Percentiles rank a stretch among this genome's conserved stretches.
Conservation (phyloP, 2,329 filamentous ascomycete species). For the Knoxdaviesia capensis region DNA sequence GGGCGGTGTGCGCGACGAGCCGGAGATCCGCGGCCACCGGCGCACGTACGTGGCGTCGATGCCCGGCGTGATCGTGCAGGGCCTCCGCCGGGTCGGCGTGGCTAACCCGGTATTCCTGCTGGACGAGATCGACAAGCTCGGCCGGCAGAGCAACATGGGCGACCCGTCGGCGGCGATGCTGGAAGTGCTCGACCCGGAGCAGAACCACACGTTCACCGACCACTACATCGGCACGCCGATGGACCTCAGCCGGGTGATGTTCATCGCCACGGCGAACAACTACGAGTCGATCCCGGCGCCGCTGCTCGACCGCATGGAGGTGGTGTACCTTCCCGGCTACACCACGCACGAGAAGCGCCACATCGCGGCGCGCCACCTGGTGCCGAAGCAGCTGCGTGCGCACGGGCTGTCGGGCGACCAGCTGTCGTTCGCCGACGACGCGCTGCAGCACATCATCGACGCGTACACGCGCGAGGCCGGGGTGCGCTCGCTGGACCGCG, state of each 20-base stretch:
- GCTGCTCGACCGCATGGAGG: conserved; percentile 91
- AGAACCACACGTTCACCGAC: conserved; percentile 86
- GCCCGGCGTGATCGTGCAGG: conserved; percentile 87
- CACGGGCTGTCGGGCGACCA: conserved; percentile 68
- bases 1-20: conserved; percentile 86
- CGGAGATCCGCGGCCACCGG: conserved; percentile 86
- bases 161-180: conserved; percentile 96
- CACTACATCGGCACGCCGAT: conserved; percentile 94
- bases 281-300: conserved; percentile 91
- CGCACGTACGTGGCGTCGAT: conserved; percentile 97
- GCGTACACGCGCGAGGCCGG: conserved; percentile 92
- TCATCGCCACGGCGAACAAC: conserved; percentile 91
- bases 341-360: conserved; percentile 93
- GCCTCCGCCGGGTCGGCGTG: conserved; percentile 85
- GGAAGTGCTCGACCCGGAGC: conserved; percentile 90
- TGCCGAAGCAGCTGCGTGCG: conserved; percentile 83
- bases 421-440: conserved; percentile 58
- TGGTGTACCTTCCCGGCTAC: conserved; percentile 80
- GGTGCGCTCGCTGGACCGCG: conserved; percentile 87
- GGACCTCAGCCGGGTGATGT: conserved; percentile 87
- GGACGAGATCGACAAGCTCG: conserved; percentile 96
- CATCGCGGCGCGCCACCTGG: conserved; percentile 80
- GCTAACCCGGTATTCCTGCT: conserved; percentile 88
- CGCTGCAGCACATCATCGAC: conserved; percentile 88
- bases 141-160: conserved; percentile 76